Conservation (phyloP, 1,284 basidiomycete genomes). For the Volvariella volvacea region DNA sequence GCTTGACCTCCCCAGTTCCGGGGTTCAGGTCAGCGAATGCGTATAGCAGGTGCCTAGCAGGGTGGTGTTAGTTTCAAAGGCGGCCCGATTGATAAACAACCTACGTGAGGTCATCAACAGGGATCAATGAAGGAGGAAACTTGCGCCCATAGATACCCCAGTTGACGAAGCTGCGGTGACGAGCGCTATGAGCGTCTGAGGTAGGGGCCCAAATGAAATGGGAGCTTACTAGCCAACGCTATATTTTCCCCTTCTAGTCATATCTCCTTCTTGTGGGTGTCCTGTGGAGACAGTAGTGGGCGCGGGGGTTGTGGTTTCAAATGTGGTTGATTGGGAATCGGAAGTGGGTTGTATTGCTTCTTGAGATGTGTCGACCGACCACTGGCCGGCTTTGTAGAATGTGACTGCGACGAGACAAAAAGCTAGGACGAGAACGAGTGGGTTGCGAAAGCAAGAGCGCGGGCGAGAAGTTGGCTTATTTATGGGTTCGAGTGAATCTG, state of each 20-base stretch:
- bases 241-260: slow-evolving; percentile 44
- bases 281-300: slow-evolving; percentile 4
- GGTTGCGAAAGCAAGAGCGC: slow-evolving; percentile 7
- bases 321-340: slow-evolving; percentile 5
- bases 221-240: slow-evolving; percentile 72
- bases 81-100: slow-evolving; percentile 21
- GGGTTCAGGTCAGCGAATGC: slow-evolving; percentile 86
- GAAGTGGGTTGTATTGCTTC: slow-evolving; percentile 10
- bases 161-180: slow-evolving; percentile 23
- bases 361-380: slow-evolving; percentile 13
- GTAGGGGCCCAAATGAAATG: slow-evolving; percentile 1
- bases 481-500: slow-evolving; percentile 6
- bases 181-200: slow-evolving; percentile 2
- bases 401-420: slow-evolving; percentile 31
- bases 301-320: too few relatives aligned
- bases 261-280: slow-evolving; percentile 12
- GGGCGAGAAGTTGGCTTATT: slow-evolving; percentile 3
- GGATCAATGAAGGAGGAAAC: slow-evolving; percentile 78
- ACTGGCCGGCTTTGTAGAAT: slow-evolving; percentile 40
- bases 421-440: slow-evolving; percentile 23
- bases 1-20: slow-evolving; percentile 77
- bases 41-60: slow-evolving; percentile 67
- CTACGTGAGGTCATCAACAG: slow-evolving; percentile 78
- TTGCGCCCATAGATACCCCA: slow-evolving; percentile 97
- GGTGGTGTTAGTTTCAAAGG: background rate